Base-by-base conservation (phyloP, 768 basidiomycete species). In the Pleurotus ostreatus region DNA sequence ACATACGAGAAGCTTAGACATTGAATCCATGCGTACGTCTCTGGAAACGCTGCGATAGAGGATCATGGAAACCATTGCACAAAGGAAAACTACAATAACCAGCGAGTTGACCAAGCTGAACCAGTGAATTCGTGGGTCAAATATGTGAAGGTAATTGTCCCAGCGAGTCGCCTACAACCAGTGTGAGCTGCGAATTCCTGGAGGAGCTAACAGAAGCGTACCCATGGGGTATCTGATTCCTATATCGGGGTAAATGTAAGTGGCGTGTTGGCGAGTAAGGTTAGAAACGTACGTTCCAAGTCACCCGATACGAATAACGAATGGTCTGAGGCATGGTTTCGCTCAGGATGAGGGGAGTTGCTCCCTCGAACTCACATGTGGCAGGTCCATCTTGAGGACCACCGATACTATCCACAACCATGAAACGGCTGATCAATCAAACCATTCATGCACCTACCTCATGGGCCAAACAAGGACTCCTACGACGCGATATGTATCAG, bases 61-160 rank as follows among this genome's bases (percentile, higher is more conserved):
- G 56, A 98, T 86, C 84, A 94, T 91, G 44, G 85, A 88, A 20
- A 98, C 95, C 94, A 98, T 93, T 46, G 83, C 80, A 62, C 92
- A 93, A 7, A 98, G 84, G 78, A 98, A 93, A 23, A 91, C 74
- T 23, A 90, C 93, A 57, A 98, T 93, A 59, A 97, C 84, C 20
- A 96, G 71, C 1, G 94, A 95, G 70, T 98, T 98, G 65, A 96
- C 79, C 49, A 98, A 78, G 63, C 89, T 92, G 74, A 98, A 94
- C 92, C 94, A 96, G 71, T 98, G 96, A 57, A 98, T 97, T 49
- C 86, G 84, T 45, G 92, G 93, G 64, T 95, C 93, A 62, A 94
- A 91, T 52, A 96, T 89, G 63, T 94, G 92, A 16, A 98, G 82
- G 67, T 98, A 98, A 63, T 88, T 89, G 67, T 98, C 96, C 95